Evolutionary conservation across 192 early-diverging fungal genomes (phyloP).

Genomic region (Entophlyctis helioformis): DNA sequence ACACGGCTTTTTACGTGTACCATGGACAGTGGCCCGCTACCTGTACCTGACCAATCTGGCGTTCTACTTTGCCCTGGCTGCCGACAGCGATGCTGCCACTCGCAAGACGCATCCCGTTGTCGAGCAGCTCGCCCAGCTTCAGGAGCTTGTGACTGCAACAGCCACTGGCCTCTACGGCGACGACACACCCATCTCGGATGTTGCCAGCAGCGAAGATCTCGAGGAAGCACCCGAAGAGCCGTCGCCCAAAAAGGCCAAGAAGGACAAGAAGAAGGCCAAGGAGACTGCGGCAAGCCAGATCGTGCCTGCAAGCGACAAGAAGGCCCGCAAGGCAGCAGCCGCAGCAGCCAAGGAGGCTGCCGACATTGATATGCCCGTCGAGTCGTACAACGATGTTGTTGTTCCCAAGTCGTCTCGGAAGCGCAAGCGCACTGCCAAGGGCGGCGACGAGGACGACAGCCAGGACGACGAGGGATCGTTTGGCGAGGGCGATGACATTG

Average conservation of each 20-base stretch:
- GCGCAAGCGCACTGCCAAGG: slow-evolving; percentile 1
- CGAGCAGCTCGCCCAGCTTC: slow-evolving; percentile 59
- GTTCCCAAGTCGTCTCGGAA: no score
- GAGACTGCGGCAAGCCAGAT: no score
- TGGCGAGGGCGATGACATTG: slow-evolving; percentile 62
- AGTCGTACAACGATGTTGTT: no score
- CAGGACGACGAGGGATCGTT: slow-evolving; percentile 46
- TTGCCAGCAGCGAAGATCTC: not conserved
- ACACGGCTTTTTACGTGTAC: not conserved
- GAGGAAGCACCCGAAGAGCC: not conserved
- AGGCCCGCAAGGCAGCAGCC: not conserved
- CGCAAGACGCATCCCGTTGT: slow-evolving; percentile 82
- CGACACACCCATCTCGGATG: not conserved
- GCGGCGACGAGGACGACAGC: slow-evolving; percentile 16
- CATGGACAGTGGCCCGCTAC: slow-evolving; percentile 29
- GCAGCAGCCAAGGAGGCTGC: no score
- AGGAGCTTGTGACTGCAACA: slow-evolving; percentile 56
- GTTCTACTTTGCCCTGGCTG: slow-evolving; percentile 62
- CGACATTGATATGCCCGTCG: no score
- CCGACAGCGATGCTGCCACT: slow-evolving; percentile 47
- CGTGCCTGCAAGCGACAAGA: not conserved
- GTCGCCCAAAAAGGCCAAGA: not conserved
- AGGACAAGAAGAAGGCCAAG: not conserved
- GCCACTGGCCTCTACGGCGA: slow-evolving; percentile 35
- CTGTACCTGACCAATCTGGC: slow-evolving; percentile 83